Conservation (phyloP, 2,329 filamentous ascomycete species). For the Dactylonectria estremocensis region DNA sequence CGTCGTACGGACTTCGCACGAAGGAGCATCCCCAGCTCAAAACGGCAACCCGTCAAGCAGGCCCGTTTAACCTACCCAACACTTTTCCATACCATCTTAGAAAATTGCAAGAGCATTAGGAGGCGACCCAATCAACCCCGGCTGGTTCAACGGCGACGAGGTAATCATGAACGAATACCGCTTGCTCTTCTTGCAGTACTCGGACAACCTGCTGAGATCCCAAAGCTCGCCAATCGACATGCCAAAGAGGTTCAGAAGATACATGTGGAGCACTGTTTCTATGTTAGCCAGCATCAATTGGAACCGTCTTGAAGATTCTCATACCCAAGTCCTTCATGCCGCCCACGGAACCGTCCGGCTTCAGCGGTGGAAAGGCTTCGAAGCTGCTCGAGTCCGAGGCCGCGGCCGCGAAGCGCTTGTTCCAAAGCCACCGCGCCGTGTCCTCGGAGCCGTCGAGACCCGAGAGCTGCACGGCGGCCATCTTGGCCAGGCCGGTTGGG, state of each 20-base stretch:
- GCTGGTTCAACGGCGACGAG: constrained; percentile 52
- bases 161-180: constrained; percentile 29
- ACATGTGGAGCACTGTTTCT: constrained; percentile 62
- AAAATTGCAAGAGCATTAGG: constrained; percentile 66
- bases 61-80: too few relatives aligned
- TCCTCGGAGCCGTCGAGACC: constrained; percentile 64
- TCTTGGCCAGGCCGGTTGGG: constrained; percentile 52
- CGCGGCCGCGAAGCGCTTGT: constrained; percentile 74
- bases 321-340: constrained; percentile 52
- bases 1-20: too few relatives aligned
- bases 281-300: neutral
- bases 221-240: constrained; percentile 48
- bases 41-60: neutral
- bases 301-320: too few relatives aligned
- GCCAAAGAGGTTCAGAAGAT: constrained; percentile 66
- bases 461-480: constrained; percentile 48
- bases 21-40: neutral
- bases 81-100: constrained; percentile 35
- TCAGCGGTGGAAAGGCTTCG: constrained; percentile 25
- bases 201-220: constrained; percentile 24
- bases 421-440: constrained; percentile 77
- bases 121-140: constrained; percentile 65
- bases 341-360: constrained; percentile 4
- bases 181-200: constrained; percentile 9
- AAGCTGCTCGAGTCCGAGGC: constrained; percentile 21